A percentile compares a stretch with the other conserved stretches of the same genome.
Conservation (phyloP, 208 protist species). For the Angomonas ambiguus region DNA sequence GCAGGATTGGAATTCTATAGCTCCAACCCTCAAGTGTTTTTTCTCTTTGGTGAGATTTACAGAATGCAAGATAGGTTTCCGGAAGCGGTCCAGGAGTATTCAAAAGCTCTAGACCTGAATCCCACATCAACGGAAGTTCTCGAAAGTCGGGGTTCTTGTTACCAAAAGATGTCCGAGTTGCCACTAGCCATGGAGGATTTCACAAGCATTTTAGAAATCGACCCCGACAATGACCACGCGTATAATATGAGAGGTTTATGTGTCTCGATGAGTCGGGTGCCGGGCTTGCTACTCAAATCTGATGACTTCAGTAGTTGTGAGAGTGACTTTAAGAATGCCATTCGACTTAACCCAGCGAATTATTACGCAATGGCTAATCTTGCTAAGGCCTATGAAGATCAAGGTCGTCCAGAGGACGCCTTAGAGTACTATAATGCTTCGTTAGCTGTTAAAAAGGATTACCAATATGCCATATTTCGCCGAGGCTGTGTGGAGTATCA, state of each 20-base stretch:
- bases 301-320: slow-evolving; percentile 70
- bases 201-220: slow-evolving; percentile 73
- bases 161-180: slow-evolving; percentile 54
- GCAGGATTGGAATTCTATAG: slow-evolving; percentile 75
- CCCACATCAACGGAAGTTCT: slow-evolving; percentile 50
- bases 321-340: slow-evolving; percentile 76
- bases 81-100: slow-evolving; percentile 78
- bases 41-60: slow-evolving; percentile 63
- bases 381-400: slow-evolving; percentile 82
- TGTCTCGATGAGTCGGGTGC: slow-evolving; percentile 57
- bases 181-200: slow-evolving; percentile 85
- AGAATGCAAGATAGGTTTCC: slow-evolving; percentile 48
- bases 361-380: slow-evolving; percentile 91
- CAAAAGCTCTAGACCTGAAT: slow-evolving; percentile 69
- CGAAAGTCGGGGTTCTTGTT: slow-evolving; percentile 69
- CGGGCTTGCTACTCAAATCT: slow-evolving; percentile 64
- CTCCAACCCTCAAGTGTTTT: slow-evolving; percentile 47
- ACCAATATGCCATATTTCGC: slow-evolving; percentile 65
- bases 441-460: slow-evolving; percentile 68
- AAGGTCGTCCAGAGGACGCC: slow-evolving; percentile 65
- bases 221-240: slow-evolving; percentile 87
- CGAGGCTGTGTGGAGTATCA: slow-evolving; percentile 67
- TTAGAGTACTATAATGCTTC: slow-evolving; percentile 69
- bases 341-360: slow-evolving; percentile 89
- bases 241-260: slow-evolving; percentile 91